phyloP scores from a whole-genome alignment of 441 rosid species.

The Croton laevigatus region DNA sequence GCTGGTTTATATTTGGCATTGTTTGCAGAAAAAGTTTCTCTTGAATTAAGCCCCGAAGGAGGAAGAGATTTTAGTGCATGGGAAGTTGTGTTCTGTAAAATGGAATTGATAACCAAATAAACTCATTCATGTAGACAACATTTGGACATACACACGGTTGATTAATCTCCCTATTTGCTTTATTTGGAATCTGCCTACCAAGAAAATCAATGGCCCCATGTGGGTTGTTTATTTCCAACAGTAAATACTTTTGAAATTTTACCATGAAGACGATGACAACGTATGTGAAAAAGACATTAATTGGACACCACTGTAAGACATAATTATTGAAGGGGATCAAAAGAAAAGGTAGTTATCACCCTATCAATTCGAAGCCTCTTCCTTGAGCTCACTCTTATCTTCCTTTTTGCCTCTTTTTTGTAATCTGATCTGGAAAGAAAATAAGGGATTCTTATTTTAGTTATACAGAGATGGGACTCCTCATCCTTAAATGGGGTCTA shows the following conservation, averaged over 20 bases:
- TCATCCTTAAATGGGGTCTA: constrained; percentile 44
- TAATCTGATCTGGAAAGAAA: constrained; percentile 50
- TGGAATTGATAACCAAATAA: constrained; percentile 7
- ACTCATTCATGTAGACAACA: constrained; percentile 18
- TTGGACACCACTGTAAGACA: constrained; percentile 37
- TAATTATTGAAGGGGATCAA: constrained; percentile 49
- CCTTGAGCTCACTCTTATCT: constrained; percentile 36
- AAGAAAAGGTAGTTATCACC: constrained; percentile 38
- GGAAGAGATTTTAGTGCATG: constrained; percentile 12
- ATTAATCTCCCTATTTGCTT: constrained; percentile 10
- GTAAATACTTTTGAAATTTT: constrained; percentile 24
- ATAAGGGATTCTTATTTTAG: constrained; percentile 25
- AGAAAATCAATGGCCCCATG: constrained; percentile 26
- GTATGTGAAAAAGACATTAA: constrained; percentile 35
- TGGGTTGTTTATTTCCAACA: constrained; percentile 30
- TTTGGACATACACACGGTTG: constrained; percentile 16
- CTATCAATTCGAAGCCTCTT: constrained; percentile 30
- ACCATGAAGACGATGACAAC: constrained; percentile 26
- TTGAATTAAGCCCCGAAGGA: constrained; percentile 9
- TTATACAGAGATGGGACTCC: constrained; percentile 29
- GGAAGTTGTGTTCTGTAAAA: constrained; percentile 14
- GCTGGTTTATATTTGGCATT: constrained; percentile 25
- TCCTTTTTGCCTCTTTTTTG: constrained; percentile 41
- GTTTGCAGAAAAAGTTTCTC: constrained; percentile 14
- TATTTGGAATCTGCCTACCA: constrained; percentile 22